Evolutionary conservation across 2,329 filamentous ascomycete genomes (phyloP).

Genomic region (Apiospora aurea): DNA sequence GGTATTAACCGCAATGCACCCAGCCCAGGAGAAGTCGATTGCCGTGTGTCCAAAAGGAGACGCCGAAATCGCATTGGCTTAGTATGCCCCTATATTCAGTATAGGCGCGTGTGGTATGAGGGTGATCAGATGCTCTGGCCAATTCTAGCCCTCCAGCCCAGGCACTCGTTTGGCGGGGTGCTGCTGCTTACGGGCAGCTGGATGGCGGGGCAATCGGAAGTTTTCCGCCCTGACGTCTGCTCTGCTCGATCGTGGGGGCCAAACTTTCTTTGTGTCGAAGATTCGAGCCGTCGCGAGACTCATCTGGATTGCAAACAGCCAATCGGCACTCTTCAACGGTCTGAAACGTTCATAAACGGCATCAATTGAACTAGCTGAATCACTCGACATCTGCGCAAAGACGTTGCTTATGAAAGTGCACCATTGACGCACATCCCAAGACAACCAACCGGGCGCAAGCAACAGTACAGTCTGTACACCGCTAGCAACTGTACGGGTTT

Average conservation of each 20-base stretch:
- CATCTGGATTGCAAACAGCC: constrained; percentile 7
- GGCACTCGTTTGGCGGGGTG: constrained; percentile 4
- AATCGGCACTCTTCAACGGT: neutral
- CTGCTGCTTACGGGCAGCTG: neutral
- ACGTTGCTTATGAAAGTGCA: neutral
- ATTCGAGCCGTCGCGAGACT: constrained; percentile 26
- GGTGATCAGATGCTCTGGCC: neutral
- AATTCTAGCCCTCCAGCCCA: constrained; percentile 8
- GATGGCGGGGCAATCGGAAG: constrained; percentile 22
- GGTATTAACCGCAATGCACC: neutral
- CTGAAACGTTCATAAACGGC: neutral
- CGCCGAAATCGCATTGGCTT: neutral
- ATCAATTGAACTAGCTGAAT: neutral
- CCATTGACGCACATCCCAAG: neutral
- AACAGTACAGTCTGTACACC: neutral
- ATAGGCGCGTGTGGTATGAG: constrained; percentile 4
- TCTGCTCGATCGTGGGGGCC: neutral
- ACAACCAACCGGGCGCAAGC: neutral
- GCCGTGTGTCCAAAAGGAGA: neutral
- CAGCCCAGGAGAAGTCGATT: neutral
- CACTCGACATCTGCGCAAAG: neutral
- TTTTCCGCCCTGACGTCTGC: constrained; percentile 21
- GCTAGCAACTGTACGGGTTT: neutral
- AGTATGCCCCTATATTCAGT: constrained; percentile 10
- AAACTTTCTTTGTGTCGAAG: constrained; percentile 24